These are phyloP conservation scores for Arabidopsis arenosa DNA, from an alignment of 345 rosid genomes.

Conservation along the genomic window DNA sequence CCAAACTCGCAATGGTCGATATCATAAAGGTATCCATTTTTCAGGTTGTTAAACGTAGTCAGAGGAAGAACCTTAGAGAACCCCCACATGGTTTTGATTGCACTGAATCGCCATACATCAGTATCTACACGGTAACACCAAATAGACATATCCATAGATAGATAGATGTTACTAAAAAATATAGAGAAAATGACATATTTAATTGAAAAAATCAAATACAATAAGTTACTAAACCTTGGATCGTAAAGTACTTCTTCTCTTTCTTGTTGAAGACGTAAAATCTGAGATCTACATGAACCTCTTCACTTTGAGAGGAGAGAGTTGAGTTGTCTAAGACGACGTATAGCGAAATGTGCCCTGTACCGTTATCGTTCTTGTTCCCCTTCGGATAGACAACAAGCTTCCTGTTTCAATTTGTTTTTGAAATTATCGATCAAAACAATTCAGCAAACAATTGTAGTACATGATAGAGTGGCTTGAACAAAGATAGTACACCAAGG, in stretches of 20 bases:
- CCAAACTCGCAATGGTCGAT: conserved; percentile 10
- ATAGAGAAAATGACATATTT: not conserved
- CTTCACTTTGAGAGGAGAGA: conserved; percentile 4
- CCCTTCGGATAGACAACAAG: conserved; percentile 20
- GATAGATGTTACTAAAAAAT: not conserved
- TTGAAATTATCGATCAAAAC: not conserved
- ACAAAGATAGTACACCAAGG: not conserved
- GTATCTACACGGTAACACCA: conserved; percentile 1
- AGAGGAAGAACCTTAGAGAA: conserved; percentile 20
- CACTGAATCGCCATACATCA: conserved; percentile 22
- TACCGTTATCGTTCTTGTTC: conserved; percentile 14
- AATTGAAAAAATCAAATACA: not conserved
- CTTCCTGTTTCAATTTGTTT: conserved; percentile 2
- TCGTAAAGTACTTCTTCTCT: conserved; percentile 13
- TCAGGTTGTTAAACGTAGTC: not conserved
- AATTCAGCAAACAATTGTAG: not conserved
- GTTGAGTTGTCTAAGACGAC: conserved; percentile 28
- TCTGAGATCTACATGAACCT: conserved; percentile 6
- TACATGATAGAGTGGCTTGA: not conserved
- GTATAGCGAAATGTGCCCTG: conserved; percentile 12
- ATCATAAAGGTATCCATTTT: conserved; percentile 1
- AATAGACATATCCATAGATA: not conserved
- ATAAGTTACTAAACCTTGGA: not conserved
- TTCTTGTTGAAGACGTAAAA: conserved; percentile 28
- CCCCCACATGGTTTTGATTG: conserved; percentile 15